Evolutionary conservation across 2,329 filamentous ascomycete species (phyloP).

Genomic region (Gyromitra esculenta): DNA sequence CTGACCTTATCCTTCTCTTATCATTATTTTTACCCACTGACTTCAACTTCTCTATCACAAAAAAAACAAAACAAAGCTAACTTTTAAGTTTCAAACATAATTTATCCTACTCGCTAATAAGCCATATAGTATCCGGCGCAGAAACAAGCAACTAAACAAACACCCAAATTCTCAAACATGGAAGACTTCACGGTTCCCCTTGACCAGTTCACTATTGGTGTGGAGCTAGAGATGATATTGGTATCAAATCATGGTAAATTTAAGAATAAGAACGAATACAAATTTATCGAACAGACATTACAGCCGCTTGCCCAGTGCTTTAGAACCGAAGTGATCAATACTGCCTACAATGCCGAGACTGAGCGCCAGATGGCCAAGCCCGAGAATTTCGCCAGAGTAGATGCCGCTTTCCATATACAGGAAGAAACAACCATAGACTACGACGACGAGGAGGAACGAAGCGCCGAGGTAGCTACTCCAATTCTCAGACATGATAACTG

Average conservation of each 20-base stretch:
- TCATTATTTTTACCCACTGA: neutral
- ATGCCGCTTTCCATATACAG: neutral
- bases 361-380: neutral
- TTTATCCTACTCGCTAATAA: neutral
- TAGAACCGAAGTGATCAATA: neutral
- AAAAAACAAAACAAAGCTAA: neutral
- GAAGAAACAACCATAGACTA: neutral
- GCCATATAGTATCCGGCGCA: neutral
- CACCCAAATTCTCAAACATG: neutral
- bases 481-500: conserved; percentile 1
- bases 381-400: neutral
- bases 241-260: neutral
- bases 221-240: conserved; percentile 14
- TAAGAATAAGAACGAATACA: neutral
- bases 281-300: neutral
- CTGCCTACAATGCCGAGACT: neutral
- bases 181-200: neutral
- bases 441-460: neutral
- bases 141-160: neutral
- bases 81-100: neutral
- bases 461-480: conserved; percentile 15
- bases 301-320: neutral
- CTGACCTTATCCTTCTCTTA: neutral
- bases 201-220: conserved; percentile 17
- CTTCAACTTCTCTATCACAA: neutral